Evolutionary conservation across 2,329 filamentous ascomycete genomes (phyloP).

Genomic region (Colletotrichum somersetense): DNA sequence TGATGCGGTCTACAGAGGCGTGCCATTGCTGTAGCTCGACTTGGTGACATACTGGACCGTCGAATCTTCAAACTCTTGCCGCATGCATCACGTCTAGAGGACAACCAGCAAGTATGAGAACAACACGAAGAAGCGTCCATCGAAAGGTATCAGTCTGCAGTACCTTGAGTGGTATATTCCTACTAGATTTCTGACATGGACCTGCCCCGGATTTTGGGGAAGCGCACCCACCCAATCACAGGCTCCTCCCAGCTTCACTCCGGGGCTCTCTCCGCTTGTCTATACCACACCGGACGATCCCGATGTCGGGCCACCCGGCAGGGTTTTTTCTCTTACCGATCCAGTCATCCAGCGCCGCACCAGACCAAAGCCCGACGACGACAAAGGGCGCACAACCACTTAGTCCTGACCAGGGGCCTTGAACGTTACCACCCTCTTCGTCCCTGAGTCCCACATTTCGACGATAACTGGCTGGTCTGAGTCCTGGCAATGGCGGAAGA

Average conservation of each 20-base stretch:
- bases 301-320: slow-evolving; percentile 35
- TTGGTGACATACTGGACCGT: not conserved
- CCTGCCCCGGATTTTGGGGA: slow-evolving; percentile 32
- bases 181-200: not conserved
- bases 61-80: not conserved
- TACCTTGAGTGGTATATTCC: no score
- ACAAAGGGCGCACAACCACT: slow-evolving; percentile 30
- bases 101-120: not conserved
- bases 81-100: not conserved
- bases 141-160: slow-evolving; percentile 2
- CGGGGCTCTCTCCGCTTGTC: slow-evolving; percentile 29
- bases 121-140: not conserved
- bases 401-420: slow-evolving; percentile 34
- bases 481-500: slow-evolving; percentile 41
- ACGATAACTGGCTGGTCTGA: slow-evolving; percentile 36
- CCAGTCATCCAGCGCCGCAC: slow-evolving; percentile 18
- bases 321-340: slow-evolving; percentile 24
- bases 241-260: slow-evolving; percentile 6
- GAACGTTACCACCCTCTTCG: slow-evolving; percentile 16
- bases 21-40: slow-evolving; percentile 16
- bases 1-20: slow-evolving; percentile 20
- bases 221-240: slow-evolving; percentile 22
- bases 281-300: slow-evolving; percentile 36
- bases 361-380: slow-evolving; percentile 21
- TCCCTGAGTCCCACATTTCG: slow-evolving; percentile 38